A percentile compares a stretch with the other conserved stretches of the same genome.
Evolutionary conservation across 179 eudicot genomes (phyloP).

Genomic region (Dionaea muscipula): DNA sequence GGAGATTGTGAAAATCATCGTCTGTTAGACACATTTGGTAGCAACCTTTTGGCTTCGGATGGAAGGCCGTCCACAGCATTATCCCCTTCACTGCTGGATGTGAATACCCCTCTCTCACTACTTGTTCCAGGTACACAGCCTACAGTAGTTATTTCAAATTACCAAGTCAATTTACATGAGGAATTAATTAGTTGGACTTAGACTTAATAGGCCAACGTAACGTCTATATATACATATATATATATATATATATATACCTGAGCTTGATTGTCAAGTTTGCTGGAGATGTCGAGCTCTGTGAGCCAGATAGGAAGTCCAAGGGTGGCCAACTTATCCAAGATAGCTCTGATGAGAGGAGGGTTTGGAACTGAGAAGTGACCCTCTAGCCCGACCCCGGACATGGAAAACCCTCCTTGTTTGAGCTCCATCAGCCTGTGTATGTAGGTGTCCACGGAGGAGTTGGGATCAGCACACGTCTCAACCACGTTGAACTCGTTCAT

Average conservation of each 20-base stretch:
- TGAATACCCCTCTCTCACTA: conserved; percentile 72
- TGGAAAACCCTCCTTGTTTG: conserved; percentile 40
- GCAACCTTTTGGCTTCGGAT: conserved; percentile 41
- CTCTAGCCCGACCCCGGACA: conserved; percentile 79
- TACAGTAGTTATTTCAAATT: conserved; percentile 6
- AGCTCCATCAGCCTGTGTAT: conserved; percentile 43
- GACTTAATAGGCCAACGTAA: too few relatives aligned
- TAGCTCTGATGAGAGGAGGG: conserved; percentile 60
- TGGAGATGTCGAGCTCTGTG: conserved; percentile 63
- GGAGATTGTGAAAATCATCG: conserved; percentile 40
- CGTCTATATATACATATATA: too few relatives aligned
- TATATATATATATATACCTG: conserved; percentile 37
- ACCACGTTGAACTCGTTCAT: conserved; percentile 89
- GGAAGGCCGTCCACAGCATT: conserved; percentile 72
- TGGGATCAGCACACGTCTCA: conserved; percentile 57
- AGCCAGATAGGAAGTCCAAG: conserved; percentile 79
- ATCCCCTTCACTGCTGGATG: conserved; percentile 70
- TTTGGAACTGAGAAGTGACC: conserved; percentile 75
- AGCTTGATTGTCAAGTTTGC: conserved; percentile 27
- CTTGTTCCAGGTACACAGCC: conserved; percentile 61
- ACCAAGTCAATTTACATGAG: too few relatives aligned
- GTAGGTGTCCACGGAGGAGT: conserved; percentile 65
- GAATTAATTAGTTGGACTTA: too few relatives aligned
- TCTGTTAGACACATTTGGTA: conserved; percentile 93
- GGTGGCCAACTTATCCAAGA: conserved; percentile 62